These are phyloP conservation scores for Multifurca ochricompacta DNA, from an alignment of 768 basidiomycete species.

Conservation along the genomic window DNA sequence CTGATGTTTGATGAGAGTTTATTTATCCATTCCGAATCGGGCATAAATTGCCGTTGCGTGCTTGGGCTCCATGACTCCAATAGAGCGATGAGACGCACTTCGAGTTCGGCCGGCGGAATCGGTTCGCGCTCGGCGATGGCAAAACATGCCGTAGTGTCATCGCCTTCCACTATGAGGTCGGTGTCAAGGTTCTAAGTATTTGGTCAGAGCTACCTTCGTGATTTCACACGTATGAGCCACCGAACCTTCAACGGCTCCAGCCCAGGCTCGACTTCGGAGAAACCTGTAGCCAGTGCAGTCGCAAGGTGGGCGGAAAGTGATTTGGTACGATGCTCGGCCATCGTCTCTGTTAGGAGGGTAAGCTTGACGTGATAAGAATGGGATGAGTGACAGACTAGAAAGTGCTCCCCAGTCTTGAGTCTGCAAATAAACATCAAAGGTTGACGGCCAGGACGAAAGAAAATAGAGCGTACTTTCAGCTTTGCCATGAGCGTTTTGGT, in stretches of 20 bases:
- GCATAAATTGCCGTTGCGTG: conserved; percentile 27
- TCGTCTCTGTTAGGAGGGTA: conserved; percentile 35
- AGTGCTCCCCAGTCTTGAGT: conserved; percentile 59
- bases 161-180: conserved; percentile 33
- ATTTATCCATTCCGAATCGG: conserved; percentile 37
- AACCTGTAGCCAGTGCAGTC: conserved; percentile 42
- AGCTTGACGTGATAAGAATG: background rate
- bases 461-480: background rate
- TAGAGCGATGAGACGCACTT: conserved; percentile 23
- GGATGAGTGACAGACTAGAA: conserved; percentile 38
- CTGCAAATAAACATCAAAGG: conserved; percentile 26
- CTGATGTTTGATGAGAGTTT: conserved; percentile 34
- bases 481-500: conserved; percentile 15
- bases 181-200: conserved; percentile 43
- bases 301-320: conserved; percentile 34
- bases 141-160: conserved; percentile 33
- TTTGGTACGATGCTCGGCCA: conserved; percentile 39
- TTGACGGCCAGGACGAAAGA: too few relatives aligned
- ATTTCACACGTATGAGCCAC: background rate
- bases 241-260: conserved; percentile 44
- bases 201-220: background rate
- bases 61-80: conserved; percentile 28
- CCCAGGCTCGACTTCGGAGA: conserved; percentile 38
- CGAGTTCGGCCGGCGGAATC: conserved; percentile 22
- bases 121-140: conserved; percentile 23